phyloP scores from a whole-genome alignment of 768 basidiomycete genomes.

The Leccinum variicolor region DNA sequence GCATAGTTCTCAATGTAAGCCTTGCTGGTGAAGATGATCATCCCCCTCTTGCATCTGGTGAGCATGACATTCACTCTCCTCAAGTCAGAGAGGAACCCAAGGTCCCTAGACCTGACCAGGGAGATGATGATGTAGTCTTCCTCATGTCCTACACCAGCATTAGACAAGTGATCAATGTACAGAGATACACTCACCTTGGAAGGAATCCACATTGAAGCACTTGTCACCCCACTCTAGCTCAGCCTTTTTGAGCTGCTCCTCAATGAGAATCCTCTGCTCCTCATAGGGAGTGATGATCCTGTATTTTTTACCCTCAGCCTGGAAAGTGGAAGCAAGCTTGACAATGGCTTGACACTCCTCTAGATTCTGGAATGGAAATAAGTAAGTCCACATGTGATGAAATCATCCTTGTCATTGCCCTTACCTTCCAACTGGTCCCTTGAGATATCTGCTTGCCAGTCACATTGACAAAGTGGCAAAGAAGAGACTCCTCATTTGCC shows the following conservation, averaged over 20 bases:
- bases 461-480: conserved; percentile 70
- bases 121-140: conserved; percentile 76
- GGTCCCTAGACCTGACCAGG: conserved; percentile 54
- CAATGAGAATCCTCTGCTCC: conserved; percentile 60
- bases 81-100: conserved; percentile 65
- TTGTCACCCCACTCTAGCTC: conserved; percentile 62
- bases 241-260: conserved; percentile 47
- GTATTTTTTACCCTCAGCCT: conserved; percentile 46
- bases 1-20: conserved; percentile 58
- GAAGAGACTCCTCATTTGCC: conserved; percentile 32
- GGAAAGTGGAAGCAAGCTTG: conserved; percentile 53
- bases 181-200: conserved; percentile 56
- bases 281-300: conserved; percentile 83
- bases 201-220: conserved; percentile 76
- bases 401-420: conserved; percentile 4
- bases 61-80: conserved; percentile 88
- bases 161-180: not conserved
- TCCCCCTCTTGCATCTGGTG: conserved; percentile 71
- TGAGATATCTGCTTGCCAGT: conserved; percentile 33
- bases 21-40: conserved; percentile 68
- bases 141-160: conserved; percentile 63
- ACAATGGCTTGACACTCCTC: conserved; percentile 56
- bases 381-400: not conserved
- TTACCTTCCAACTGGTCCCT: conserved; percentile 40
- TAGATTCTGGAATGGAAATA: conserved; percentile 45